These are phyloP conservation scores for Aeschynomene evenia DNA, from an alignment of 306 rosid genomes.

Conservation along the genomic window DNA sequence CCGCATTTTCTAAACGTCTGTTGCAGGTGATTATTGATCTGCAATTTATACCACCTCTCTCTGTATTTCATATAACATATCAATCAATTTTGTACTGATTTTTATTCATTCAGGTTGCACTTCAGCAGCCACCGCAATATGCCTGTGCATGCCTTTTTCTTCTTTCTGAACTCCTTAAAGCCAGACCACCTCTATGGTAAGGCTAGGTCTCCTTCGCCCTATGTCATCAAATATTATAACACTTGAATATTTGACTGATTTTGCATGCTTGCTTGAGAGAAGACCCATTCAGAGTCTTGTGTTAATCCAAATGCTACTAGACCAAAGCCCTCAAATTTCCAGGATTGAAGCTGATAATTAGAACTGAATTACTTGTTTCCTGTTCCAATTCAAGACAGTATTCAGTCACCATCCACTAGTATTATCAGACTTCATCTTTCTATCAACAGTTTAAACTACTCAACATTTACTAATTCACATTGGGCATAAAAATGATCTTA, in stretches of 20 bases:
- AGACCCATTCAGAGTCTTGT: neutral
- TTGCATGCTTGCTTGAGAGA: neutral
- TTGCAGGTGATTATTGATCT: constrained; percentile 59
- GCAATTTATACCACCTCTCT: neutral
- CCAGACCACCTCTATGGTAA: constrained; percentile 90
- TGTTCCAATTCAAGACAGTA: neutral
- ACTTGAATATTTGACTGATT: neutral
- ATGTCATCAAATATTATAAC: neutral
- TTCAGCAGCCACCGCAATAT: constrained; percentile 94
- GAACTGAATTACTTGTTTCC: neutral
- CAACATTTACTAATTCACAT: neutral
- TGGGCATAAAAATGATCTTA: neutral
- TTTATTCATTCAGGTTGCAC: constrained; percentile 67
- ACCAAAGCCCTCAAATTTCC: neutral
- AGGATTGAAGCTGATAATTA: neutral
- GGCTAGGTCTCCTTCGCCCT: neutral
- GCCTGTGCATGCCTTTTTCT: constrained; percentile 95
- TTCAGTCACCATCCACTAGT: no score
- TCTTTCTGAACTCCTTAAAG: constrained; percentile 91
- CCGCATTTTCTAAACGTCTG: constrained; percentile 86
- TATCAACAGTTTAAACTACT: neutral
- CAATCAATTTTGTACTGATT: neutral
- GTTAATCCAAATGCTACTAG: neutral
- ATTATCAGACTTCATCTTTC: neutral
- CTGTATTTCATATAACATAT: neutral